Conservation (phyloP, 1,284 basidiomycete species). For the Farysia itapuensis region DNA sequence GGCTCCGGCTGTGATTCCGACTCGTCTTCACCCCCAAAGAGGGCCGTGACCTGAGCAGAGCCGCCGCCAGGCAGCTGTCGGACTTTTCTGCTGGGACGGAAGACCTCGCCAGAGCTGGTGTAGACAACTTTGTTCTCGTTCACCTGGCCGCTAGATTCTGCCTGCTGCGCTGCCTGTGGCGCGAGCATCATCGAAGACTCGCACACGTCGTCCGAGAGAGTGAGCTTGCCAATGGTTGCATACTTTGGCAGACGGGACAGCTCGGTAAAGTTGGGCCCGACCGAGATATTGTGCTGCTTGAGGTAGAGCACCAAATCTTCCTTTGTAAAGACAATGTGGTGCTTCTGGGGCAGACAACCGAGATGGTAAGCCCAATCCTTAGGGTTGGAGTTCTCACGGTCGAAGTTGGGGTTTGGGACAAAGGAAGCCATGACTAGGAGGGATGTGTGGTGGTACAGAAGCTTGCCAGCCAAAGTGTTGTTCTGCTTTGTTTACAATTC, state of each 20-base stretch:
- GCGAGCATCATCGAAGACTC: too few relatives aligned
- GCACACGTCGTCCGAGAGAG: conserved; percentile 14
- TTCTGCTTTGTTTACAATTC: too few relatives aligned
- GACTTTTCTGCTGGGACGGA: conserved; percentile 48
- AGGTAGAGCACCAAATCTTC: conserved; percentile 43
- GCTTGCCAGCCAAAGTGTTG: too few relatives aligned
- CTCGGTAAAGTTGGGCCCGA: conserved; percentile 49
- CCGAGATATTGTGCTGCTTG: conserved; percentile 49
- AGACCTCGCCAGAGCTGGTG: conserved; percentile 46
- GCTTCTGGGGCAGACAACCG: conserved; percentile 35
- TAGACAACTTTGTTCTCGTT: conserved; percentile 24
- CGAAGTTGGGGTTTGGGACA: conserved; percentile 35
- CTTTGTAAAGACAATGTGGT: conserved; percentile 53
- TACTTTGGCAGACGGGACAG: conserved; percentile 46
- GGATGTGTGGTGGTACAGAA: too few relatives aligned
- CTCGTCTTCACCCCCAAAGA: conserved; percentile 41
- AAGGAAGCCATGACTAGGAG: conserved; percentile 43
- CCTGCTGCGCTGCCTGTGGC: too few relatives aligned
- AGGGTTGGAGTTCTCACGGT: conserved; percentile 39
- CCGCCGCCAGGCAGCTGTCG: conserved; percentile 47
- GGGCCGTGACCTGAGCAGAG: conserved; percentile 37
- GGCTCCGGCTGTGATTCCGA: conserved; percentile 4
- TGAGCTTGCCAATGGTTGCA: conserved; percentile 43
- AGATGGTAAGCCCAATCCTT: conserved; percentile 54
- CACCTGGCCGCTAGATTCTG: too few relatives aligned